A percentile compares a stretch with the other conserved stretches of the same genome.
Evolutionary conservation across 805 yeast genomes (phyloP).

Genomic region (Brettanomyces custersianus): DNA sequence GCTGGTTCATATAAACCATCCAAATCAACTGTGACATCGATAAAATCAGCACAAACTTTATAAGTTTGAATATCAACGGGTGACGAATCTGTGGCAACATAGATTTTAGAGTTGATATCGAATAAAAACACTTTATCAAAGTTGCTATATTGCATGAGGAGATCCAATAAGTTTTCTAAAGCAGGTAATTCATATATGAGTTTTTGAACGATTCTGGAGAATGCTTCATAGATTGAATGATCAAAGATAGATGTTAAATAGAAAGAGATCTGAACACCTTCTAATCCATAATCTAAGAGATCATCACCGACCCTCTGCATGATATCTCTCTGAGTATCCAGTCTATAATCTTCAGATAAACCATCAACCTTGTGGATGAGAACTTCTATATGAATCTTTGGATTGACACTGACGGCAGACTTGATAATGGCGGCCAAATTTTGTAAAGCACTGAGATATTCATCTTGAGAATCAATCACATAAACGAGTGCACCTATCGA

Average conservation of each 20-base stretch:
- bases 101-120: conserved; percentile 86
- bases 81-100: conserved; percentile 91
- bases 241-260: conserved; percentile 92
- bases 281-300: conserved; percentile 77
- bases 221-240: conserved; percentile 92
- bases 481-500: conserved; percentile 87
- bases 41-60: conserved; percentile 95
- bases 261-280: conserved; percentile 84
- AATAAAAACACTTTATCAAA: conserved; percentile 90
- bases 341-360: conserved; percentile 81
- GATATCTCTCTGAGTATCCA: conserved; percentile 93
- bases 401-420: conserved; percentile 78
- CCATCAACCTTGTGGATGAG: conserved; percentile 96
- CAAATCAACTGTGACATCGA: conserved; percentile 86
- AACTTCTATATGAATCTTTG: conserved; percentile 81
- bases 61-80: conserved; percentile 94
- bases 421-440: conserved; percentile 83
- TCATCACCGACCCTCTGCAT: conserved; percentile 96
- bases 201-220: conserved; percentile 87
- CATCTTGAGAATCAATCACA: conserved; percentile 94
- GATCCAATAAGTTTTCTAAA: conserved; percentile 80
- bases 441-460: conserved; percentile 83
- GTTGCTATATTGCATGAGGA: conserved; percentile 78
- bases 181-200: conserved; percentile 82
- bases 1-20: conserved; percentile 54